phyloP scores from a whole-genome alignment of 2,329 filamentous ascomycete genomes.

The Arthrinium puccinioides region DNA sequence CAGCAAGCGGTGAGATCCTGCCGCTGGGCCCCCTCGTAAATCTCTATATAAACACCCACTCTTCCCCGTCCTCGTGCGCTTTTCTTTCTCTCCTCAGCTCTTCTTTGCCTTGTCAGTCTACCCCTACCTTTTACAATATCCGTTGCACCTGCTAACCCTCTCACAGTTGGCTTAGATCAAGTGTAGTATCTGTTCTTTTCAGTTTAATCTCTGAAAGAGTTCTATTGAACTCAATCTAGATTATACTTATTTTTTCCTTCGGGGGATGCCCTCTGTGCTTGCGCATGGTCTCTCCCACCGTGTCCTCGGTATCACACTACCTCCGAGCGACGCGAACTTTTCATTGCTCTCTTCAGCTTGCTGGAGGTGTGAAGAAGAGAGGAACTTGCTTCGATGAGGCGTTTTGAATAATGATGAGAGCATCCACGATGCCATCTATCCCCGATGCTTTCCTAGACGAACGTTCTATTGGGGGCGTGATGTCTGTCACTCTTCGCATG shows the following conservation, averaged over 20 bases:
- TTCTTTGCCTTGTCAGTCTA: conserved; percentile 40
- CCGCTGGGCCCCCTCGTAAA: no score
- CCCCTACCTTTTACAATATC: conserved; percentile 31
- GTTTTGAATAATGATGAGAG: no score
- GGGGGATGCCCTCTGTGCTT: conserved; percentile 51
- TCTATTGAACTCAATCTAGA: conserved; percentile 65
- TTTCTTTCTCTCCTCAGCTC: conserved; percentile 17
- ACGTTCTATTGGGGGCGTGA: no score
- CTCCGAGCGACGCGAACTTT: conserved; percentile 53
- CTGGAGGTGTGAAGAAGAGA: conserved; percentile 41
- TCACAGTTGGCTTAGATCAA: conserved; percentile 60
- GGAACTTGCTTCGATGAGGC: no score
- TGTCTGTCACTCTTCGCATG: no score
- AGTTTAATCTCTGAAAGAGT: conserved; percentile 92
- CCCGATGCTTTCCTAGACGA: no score
- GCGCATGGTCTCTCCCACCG: conserved; percentile 48
- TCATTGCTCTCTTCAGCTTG: conserved; percentile 43
- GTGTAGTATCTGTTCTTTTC: conserved; percentile 96
- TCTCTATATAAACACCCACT: no score
- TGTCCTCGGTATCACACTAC: conserved; percentile 61
- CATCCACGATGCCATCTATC: no score
- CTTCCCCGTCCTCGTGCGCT: no score
- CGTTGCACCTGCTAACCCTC: conserved; percentile 44
- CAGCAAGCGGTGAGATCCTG: no score
- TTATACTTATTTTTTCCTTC: conserved; percentile 74